These are phyloP conservation scores for Helicocarpus griseus DNA, from an alignment of 2,329 filamentous ascomycete species.

Conservation along the genomic window DNA sequence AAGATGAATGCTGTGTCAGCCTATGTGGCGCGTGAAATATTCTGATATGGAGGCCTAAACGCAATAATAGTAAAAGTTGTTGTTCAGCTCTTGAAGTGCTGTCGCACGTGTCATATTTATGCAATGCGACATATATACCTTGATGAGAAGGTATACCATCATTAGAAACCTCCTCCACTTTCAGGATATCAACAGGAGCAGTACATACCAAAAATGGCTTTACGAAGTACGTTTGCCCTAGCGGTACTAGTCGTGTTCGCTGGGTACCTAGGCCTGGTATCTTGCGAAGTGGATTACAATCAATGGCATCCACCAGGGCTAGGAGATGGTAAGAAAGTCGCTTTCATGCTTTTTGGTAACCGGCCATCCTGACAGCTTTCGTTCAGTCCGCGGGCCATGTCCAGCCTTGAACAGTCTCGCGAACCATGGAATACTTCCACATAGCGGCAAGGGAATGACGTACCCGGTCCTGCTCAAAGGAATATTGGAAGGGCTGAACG, in stretches of 20 bases:
- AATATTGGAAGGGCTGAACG: conserved; percentile 20
- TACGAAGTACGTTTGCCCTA: not conserved
- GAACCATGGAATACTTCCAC: conserved; percentile 25
- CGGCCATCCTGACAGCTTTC: not conserved
- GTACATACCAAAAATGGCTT: not conserved
- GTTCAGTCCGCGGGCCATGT: conserved; percentile 18
- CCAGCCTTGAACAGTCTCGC: conserved; percentile 25
- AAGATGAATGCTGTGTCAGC: too few relatives aligned
- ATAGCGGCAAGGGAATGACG: conserved; percentile 23
- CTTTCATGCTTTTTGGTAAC: not conserved
- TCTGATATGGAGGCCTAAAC: too few relatives aligned
- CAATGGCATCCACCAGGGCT: conserved; percentile 4
- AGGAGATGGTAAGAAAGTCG: conserved; percentile 5
- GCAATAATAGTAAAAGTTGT: too few relatives aligned
- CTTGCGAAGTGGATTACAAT: conserved; percentile 1
- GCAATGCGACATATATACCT: too few relatives aligned
- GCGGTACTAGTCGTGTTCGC: not conserved
- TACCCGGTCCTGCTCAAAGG: conserved; percentile 18
- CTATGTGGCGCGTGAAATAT: too few relatives aligned
- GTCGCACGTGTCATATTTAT: too few relatives aligned
- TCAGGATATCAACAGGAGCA: not conserved
- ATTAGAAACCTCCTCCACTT: too few relatives aligned
- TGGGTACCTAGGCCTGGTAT: not conserved
- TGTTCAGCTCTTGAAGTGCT: too few relatives aligned
- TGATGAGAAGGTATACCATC: too few relatives aligned